These are phyloP conservation scores for Filobasidium uniguttulatum DNA, from an alignment of 1,284 basidiomycete species.

Conservation along the genomic window DNA sequence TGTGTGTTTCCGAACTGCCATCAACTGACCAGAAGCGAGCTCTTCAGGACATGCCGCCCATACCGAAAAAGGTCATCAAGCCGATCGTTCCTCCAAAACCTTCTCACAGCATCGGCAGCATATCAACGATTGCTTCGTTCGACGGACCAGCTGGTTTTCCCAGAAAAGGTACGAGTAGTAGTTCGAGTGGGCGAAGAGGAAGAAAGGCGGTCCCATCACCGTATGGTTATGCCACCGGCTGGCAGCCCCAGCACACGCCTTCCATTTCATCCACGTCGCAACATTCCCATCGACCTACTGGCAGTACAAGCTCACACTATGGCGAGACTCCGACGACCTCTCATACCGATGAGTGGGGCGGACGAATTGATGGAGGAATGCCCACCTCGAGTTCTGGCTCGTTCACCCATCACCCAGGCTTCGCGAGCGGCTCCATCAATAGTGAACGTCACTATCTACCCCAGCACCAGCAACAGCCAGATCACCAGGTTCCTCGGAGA, in stretches of 20 bases:
- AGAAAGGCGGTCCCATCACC: background rate
- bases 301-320: background rate
- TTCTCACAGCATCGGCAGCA: background rate
- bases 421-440: no score
- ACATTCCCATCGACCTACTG: background rate
- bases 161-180: background rate
- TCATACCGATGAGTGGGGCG: no score
- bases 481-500: no score
- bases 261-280: no score
- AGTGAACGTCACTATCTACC: no score
- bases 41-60: slow-evolving; percentile 30
- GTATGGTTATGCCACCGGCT: background rate
- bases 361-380: no score
- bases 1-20: slow-evolving; percentile 17
- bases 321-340: background rate
- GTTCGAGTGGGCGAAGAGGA: background rate
- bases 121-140: slow-evolving; percentile 6
- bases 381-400: no score
- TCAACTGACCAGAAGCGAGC: background rate
- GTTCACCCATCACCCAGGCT: no score
- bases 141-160: slow-evolving; percentile 9
- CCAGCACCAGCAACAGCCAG: no score
- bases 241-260: background rate
- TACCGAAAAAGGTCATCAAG: slow-evolving; percentile 29
- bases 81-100: slow-evolving; percentile 15